These are phyloP conservation scores for Platanus orientalis DNA, from an alignment of 164 flowering plant genomes.

Conservation along the genomic window DNA sequence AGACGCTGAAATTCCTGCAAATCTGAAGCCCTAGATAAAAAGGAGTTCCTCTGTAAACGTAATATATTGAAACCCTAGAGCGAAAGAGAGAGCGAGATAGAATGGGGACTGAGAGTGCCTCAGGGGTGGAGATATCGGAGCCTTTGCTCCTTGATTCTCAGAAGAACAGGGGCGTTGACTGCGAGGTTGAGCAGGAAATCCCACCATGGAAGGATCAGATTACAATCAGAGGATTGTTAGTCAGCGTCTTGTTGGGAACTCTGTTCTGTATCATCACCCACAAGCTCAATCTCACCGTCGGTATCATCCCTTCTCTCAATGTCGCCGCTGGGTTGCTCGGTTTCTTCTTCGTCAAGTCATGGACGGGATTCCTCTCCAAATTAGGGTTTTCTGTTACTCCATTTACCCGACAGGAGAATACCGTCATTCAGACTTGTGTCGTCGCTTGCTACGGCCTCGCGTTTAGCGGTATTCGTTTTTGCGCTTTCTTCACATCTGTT, in stretches of 20 bases:
- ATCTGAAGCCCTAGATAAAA: too few relatives aligned
- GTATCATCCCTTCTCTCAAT: conserved; percentile 79
- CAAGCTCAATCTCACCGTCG: conserved; percentile 88
- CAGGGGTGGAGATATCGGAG: conserved; percentile 43
- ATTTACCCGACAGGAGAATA: conserved; percentile 83
- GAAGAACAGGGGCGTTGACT: conserved; percentile 4
- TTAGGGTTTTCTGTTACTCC: conserved; percentile 53
- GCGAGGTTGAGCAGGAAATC: conserved; percentile 23
- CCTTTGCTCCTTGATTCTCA: conserved; percentile 34
- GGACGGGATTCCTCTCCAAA: conserved; percentile 58
- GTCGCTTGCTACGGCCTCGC: conserved; percentile 95
- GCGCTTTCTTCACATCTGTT: not conserved
- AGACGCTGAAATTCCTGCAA: too few relatives aligned
- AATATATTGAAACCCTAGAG: too few relatives aligned
- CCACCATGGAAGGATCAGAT: conserved; percentile 90
- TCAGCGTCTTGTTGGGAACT: conserved; percentile 60
- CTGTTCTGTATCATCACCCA: conserved; percentile 85
- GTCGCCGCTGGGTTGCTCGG: conserved; percentile 89
- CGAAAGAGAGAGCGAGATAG: too few relatives aligned
- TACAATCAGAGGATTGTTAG: conserved; percentile 68
- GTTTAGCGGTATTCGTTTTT: conserved; percentile 50
- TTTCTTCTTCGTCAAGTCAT: conserved; percentile 74
- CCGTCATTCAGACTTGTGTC: conserved; percentile 91
- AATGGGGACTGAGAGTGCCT: too few relatives aligned
- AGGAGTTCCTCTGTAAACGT: too few relatives aligned